Percentiles rank a stretch among this genome's conserved stretches.
These are phyloP conservation scores for Amoebophrya sp. DNA, from an alignment of 169 alveolate species.

Conservation along the genomic window DNA sequence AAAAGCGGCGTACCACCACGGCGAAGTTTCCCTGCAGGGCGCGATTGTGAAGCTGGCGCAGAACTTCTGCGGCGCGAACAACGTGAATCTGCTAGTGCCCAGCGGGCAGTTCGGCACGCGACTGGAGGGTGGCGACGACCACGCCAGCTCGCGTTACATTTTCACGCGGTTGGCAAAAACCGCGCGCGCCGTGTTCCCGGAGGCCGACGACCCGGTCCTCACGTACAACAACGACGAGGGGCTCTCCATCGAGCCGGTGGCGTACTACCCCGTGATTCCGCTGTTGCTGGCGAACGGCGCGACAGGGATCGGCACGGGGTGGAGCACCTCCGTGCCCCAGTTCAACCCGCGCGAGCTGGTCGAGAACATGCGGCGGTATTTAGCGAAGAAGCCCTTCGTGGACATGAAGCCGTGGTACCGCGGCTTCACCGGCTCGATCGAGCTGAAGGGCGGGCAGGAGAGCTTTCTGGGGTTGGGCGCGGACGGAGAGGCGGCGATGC, in stretches of 20 bases:
- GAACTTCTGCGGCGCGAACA: slow-evolving; percentile 87
- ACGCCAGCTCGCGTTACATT: slow-evolving; percentile 72
- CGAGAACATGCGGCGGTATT: slow-evolving; percentile 44
- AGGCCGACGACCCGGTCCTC: slow-evolving; percentile 39
- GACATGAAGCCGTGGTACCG: slow-evolving; percentile 92
- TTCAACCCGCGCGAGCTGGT: slow-evolving; percentile 86
- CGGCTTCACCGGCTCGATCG: slow-evolving; percentile 81
- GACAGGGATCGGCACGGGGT: slow-evolving; percentile 86
- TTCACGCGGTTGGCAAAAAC: slow-evolving; percentile 48
- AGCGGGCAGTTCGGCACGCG: slow-evolving; percentile 98
- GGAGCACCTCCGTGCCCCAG: slow-evolving; percentile 80
- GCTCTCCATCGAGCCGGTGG: slow-evolving; percentile 87
- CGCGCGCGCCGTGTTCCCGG: slow-evolving; percentile 51
- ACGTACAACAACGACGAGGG: slow-evolving; percentile 76
- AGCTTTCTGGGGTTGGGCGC: slow-evolving; percentile 48
- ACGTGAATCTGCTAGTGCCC: slow-evolving; percentile 50
- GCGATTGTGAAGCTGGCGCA: slow-evolving; percentile 95
- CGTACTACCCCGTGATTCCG: slow-evolving; percentile 91
- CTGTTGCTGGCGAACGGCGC: slow-evolving; percentile 92
- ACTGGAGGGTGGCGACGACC: slow-evolving; percentile 92
- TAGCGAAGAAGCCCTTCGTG: slow-evolving; percentile 58
- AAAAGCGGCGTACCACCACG: slow-evolving; percentile 97
- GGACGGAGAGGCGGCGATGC: slow-evolving; percentile 61
- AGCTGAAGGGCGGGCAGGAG: slow-evolving; percentile 43
- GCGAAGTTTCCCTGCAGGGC: slow-evolving; percentile 82